These are phyloP conservation scores for Cystofilobasidium bisporidii DNA, from an alignment of 768 basidiomycete species.

Conservation along the genomic window DNA sequence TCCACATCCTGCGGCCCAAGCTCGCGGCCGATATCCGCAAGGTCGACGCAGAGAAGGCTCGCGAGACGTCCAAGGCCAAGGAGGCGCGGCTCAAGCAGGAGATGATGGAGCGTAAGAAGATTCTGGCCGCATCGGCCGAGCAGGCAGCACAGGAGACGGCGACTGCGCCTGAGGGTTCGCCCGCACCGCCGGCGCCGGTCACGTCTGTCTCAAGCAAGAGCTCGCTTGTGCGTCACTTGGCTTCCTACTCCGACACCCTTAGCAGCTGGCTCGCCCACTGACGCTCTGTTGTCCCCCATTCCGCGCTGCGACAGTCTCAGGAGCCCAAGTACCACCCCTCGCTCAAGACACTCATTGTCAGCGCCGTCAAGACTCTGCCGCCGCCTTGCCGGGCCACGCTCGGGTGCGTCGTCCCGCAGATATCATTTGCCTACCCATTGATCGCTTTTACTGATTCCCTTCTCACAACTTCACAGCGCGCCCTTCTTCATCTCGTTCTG, in stretches of 20 bases:
- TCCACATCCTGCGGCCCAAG: constrained; percentile 79
- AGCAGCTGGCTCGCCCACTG: no score
- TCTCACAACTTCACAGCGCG: constrained; percentile 50
- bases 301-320: background rate
- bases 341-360: constrained; percentile 61
- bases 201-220: no score
- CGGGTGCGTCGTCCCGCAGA: constrained; percentile 49
- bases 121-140: background rate
- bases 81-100: constrained; percentile 30
- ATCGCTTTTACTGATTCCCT: background rate
- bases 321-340: constrained; percentile 61
- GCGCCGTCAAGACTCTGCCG: constrained; percentile 63
- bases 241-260: no score
- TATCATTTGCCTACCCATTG: background rate
- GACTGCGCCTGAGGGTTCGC: no score
- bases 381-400: constrained; percentile 55
- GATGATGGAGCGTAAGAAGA: constrained; percentile 11
- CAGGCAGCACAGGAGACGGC: background rate
- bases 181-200: background rate
- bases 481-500: constrained; percentile 94
- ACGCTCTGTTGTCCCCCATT: background rate
- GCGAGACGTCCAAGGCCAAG: constrained; percentile 28
- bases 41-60: constrained; percentile 16
- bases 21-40: constrained; percentile 29
- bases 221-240: no score